Evolutionary conservation across 176 grass and related monocot genomes (phyloP).

Genomic region (Ensete glaucum): DNA sequence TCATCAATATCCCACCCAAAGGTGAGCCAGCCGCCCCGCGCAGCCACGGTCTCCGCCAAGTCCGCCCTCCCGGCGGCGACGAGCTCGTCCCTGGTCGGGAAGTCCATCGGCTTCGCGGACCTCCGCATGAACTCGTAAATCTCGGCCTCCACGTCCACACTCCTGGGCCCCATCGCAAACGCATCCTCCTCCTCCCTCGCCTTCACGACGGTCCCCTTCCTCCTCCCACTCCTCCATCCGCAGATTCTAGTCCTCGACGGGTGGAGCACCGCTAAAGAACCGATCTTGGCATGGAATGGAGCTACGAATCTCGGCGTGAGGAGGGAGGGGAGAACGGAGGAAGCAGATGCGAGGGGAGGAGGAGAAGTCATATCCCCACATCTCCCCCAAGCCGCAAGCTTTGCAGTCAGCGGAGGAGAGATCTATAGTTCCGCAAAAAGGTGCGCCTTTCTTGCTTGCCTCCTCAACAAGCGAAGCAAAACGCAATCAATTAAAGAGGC

Average conservation of each 20-base stretch:
- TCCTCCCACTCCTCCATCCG: not conserved
- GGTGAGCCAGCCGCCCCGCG: constrained; percentile 65
- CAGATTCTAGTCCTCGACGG: not conserved
- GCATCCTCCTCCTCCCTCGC: constrained; percentile 8
- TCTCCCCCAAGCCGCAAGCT: not conserved
- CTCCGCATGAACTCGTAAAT: constrained; percentile 82
- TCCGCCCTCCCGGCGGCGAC: constrained; percentile 53
- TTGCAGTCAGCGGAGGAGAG: not conserved
- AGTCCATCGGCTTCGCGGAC: constrained; percentile 52
- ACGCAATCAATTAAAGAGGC: not conserved
- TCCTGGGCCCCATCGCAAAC: not conserved
- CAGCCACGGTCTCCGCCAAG: constrained; percentile 49
- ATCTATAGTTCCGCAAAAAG: not conserved
- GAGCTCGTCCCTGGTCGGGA: constrained; percentile 71
- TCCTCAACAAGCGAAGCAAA: constrained; percentile 2
- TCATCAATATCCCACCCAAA: constrained; percentile 51
- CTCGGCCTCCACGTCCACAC: constrained; percentile 54
- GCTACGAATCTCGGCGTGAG: not conserved
- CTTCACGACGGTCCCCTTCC: not conserved
- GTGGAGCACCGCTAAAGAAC: not conserved
- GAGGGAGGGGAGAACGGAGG: not conserved
- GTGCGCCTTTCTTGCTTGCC: constrained; percentile 1
- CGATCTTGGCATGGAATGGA: not conserved
- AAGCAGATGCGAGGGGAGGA: not conserved
- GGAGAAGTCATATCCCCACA: not conserved